These are phyloP conservation scores for sunflower (Helianthus annuus) DNA, from an alignment of 129 eudicot genomes.

Conservation along the genomic window HanXRQr2.0-SUNRISE NC_035434.2:3270329-3270828, in stretches of 20 bases:
- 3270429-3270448: background rate
- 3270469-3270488: slow-evolving; percentile 7
- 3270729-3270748: background rate
- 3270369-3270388: background rate
- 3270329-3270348: slow-evolving; percentile 16
- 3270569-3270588: slow-evolving; percentile 3
- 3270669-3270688: background rate
- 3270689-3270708: background rate
- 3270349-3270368: slow-evolving; percentile 10
- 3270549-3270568: slow-evolving; percentile 5
- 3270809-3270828: background rate
- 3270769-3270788: slow-evolving; percentile 1
- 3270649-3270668: slow-evolving; percentile 1
- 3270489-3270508: background rate
- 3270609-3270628: slow-evolving; percentile 18
- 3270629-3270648: slow-evolving; percentile 1
- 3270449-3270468: background rate
- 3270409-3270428: background rate
- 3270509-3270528: slow-evolving; percentile 18
- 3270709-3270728: slow-evolving; percentile 4
- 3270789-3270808: slow-evolving; percentile 22
- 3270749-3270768: slow-evolving; percentile 10
- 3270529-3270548: slow-evolving; percentile 4
- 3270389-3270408: slow-evolving; percentile 10
- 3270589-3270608: background rate